phyloP scores from a whole-genome alignment of 352 stramenopile species.

The Phytophthora cajani region DNA sequence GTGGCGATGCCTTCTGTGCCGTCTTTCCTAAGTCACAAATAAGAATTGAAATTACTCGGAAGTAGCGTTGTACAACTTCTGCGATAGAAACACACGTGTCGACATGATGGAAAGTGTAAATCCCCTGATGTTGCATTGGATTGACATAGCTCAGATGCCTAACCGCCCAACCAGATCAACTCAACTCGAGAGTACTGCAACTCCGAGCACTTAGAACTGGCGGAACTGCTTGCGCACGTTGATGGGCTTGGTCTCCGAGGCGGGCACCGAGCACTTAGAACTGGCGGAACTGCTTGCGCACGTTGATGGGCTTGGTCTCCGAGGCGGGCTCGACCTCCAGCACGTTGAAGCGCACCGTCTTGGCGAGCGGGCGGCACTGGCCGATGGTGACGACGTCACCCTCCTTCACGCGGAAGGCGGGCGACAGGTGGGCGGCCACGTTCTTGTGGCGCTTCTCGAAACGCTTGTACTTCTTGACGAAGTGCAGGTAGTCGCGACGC shows the following conservation, averaged over 20 bases:
- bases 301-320: slow-evolving; percentile 96
- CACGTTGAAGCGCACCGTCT: slow-evolving; percentile 99
- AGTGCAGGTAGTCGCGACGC: slow-evolving; percentile 99
- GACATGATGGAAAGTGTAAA: no score
- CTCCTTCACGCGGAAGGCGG: slow-evolving; percentile 98
- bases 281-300: slow-evolving; percentile 99
- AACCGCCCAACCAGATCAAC: no score
- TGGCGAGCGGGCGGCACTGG: slow-evolving; percentile 99
- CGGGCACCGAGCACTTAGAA: slow-evolving; percentile 86
- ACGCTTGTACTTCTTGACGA: slow-evolving; percentile 99
- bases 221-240: slow-evolving; percentile 99
- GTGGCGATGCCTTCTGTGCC: no score
- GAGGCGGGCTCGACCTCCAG: slow-evolving; percentile 96
- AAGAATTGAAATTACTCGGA: no score
- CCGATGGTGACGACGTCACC: slow-evolving; percentile 99
- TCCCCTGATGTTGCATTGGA: no score
- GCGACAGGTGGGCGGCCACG: slow-evolving; percentile 98
- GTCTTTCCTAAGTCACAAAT: no score
- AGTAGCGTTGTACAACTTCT: no score
- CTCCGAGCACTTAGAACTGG: slow-evolving; percentile 92
- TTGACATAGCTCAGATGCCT: no score
- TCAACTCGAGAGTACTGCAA: no score
- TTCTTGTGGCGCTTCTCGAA: slow-evolving; percentile 99
- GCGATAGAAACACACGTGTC: no score
- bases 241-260: slow-evolving; percentile 95